phyloP scores from a whole-genome alignment of 768 basidiomycete species.

The Porphyrellus cyaneotinctus region DNA sequence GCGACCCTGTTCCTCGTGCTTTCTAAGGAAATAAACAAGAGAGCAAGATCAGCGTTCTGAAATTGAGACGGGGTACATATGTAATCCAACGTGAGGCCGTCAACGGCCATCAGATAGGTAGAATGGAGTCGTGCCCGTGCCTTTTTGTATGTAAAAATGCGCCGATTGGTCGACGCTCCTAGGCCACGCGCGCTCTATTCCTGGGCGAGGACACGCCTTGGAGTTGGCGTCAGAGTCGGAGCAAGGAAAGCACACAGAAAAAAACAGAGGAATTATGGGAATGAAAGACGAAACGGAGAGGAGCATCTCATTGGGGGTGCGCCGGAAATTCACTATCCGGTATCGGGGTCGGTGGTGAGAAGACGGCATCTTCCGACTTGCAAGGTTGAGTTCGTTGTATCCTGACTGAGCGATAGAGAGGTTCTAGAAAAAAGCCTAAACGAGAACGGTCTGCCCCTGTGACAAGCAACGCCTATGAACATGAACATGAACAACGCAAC shows the following conservation, averaged over 20 bases:
- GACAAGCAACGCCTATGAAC: slow-evolving; percentile 8
- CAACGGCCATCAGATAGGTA: slow-evolving; percentile 22
- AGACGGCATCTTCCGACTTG: slow-evolving; percentile 5
- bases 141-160: slow-evolving; percentile 15
- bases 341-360: neutral
- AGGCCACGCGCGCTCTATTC: neutral
- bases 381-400: neutral
- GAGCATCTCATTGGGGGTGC: neutral
- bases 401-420: neutral
- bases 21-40: neutral
- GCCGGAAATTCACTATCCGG: neutral
- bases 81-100: slow-evolving; percentile 9
- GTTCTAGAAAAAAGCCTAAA: neutral
- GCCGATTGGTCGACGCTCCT: neutral
- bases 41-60: neutral
- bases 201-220: neutral
- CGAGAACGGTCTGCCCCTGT: neutral
- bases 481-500: neutral
- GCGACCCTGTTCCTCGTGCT: slow-evolving; percentile 1
- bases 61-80: slow-evolving; percentile 5
- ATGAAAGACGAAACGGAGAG: slow-evolving; percentile 6
- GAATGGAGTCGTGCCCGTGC: slow-evolving; percentile 1
- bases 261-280: slow-evolving; percentile 1
- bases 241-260: neutral
- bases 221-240: neutral